Evolutionary conservation across 768 basidiomycete genomes (phyloP).

Genomic region (Albatrellus ellisii): DNA sequence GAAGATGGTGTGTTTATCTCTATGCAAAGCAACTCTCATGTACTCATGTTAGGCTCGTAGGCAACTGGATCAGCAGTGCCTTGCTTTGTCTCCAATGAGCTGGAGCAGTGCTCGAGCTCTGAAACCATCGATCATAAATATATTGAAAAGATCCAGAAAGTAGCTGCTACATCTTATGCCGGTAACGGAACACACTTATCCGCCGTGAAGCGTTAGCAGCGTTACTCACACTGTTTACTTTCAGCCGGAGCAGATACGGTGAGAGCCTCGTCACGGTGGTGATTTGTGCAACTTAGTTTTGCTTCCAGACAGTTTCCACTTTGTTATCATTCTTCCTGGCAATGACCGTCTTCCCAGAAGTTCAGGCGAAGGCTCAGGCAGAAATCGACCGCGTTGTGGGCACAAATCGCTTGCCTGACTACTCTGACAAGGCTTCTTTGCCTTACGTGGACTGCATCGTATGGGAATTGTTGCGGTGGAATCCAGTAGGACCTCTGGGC

Average conservation of each 20-base stretch:
- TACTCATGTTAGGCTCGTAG: neutral
- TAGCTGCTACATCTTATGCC: conserved; percentile 11
- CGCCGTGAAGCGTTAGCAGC: neutral
- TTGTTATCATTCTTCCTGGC: conserved; percentile 14
- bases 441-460: conserved; percentile 11
- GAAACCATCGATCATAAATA: conserved; percentile 6
- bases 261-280: neutral
- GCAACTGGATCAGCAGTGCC: conserved; percentile 6
- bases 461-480: conserved; percentile 15
- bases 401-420: conserved; percentile 13
- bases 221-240: neutral
- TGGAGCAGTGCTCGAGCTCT: conserved; percentile 8
- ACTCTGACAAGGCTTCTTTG: conserved; percentile 11
- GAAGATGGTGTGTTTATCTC: conserved; percentile 7
- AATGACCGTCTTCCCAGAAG: conserved; percentile 16
- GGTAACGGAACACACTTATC: neutral
- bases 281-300: neutral
- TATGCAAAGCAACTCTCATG: neutral
- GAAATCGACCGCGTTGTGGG: conserved; percentile 16
- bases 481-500: conserved; percentile 13
- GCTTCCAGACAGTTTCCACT: conserved; percentile 8
- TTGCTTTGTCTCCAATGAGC: conserved; percentile 10
- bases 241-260: conserved; percentile 8
- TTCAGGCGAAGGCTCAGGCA: conserved; percentile 15
- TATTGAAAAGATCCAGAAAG: conserved; percentile 8